Conservation (phyloP, 2,329 filamentous ascomycete genomes). For the Penicillium sp. region DNA sequence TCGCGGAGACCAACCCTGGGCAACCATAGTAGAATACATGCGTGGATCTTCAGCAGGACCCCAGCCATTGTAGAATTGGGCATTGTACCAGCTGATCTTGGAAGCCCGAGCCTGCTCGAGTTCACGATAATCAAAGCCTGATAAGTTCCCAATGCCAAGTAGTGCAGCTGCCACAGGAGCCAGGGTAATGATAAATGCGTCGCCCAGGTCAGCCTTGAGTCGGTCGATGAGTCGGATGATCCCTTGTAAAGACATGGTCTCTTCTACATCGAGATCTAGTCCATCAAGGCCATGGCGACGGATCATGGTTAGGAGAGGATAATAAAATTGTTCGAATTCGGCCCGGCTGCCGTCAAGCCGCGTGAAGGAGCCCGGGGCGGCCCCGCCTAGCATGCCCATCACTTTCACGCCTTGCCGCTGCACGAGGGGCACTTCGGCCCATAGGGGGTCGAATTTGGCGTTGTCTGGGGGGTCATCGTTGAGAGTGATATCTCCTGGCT, state of each 20-base stretch:
- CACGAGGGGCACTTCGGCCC: conserved; percentile 71
- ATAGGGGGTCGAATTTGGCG: conserved; percentile 67
- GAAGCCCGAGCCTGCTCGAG: conserved; percentile 66
- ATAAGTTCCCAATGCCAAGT: conserved; percentile 61
- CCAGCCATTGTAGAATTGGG: conserved; percentile 93
- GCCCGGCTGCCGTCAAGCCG: conserved; percentile 57
- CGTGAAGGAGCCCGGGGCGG: conserved; percentile 70
- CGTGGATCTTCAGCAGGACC: conserved; percentile 59
- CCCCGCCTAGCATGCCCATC: conserved; percentile 83
- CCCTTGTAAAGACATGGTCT: conserved; percentile 66
- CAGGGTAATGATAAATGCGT: conserved; percentile 70
- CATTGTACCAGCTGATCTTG: conserved; percentile 81
- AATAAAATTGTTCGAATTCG: conserved; percentile 71
- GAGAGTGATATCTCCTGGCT: conserved; percentile 66
- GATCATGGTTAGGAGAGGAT: conserved; percentile 65
- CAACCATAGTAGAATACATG: conserved; percentile 44
- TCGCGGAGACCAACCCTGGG: conserved; percentile 65
- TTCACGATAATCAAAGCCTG: conserved; percentile 75
- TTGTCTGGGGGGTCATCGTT: conserved; percentile 75
- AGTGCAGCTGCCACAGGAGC: conserved; percentile 79
- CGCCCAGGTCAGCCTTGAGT: conserved; percentile 52
- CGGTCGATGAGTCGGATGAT: conserved; percentile 66
- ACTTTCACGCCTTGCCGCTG: conserved; percentile 74
- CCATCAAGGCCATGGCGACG: conserved; percentile 63
- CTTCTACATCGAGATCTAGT: conserved; percentile 77